Base-by-base conservation (phyloP, 2,329 filamentous ascomycete species). In the Myriosclerotinia duriaeana region DNA sequence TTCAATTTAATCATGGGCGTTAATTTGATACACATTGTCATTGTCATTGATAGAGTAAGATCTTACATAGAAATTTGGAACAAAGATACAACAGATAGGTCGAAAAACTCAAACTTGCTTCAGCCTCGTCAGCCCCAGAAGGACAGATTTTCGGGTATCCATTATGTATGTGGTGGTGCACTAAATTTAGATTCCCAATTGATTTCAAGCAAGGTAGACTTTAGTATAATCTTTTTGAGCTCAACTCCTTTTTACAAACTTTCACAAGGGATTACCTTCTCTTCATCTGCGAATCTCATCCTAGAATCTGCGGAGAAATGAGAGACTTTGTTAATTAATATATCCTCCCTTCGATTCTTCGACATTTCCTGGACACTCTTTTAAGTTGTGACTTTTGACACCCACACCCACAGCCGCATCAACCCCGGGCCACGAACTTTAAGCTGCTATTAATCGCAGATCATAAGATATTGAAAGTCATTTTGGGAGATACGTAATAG, bases 291-390 rank as follows among this genome's bases (percentile, higher is more conserved):
- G 20, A 48, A 64, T 60, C 50, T 44, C 36, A 30, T 69, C 65
- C 30, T 40, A 62, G 48, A 46, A 68, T 70, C 68, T 71, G 71
- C 69, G 69, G 71, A 73, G 58, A 50, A 63, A 75, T 75, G 73
- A 69, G 70, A 68, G 62, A 64, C 59, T 71, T 63, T 68, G 68
- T 61, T 71, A 71, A 74, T 69, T 74, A 72, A 66, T 66, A 44
- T 38, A 40, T 38, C 34, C 42, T 52, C 53, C 54, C 20, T 60
- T 44, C 22, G 38, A 44, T 65, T 46, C 52, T 59, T 46, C 26
- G 55, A 65, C 55, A 53, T 59, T 65, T 48, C 34, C 58, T 38
- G 46, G 20, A 20, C 46, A 30, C 34, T 50, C 42, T 26, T 65
- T 65, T 53, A 30, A 38, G 56, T 65, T 61, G 54, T 30, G 64